Base-by-base conservation (phyloP, 2,329 filamentous ascomycete species). In the Biscogniauxia sp. region DNA sequence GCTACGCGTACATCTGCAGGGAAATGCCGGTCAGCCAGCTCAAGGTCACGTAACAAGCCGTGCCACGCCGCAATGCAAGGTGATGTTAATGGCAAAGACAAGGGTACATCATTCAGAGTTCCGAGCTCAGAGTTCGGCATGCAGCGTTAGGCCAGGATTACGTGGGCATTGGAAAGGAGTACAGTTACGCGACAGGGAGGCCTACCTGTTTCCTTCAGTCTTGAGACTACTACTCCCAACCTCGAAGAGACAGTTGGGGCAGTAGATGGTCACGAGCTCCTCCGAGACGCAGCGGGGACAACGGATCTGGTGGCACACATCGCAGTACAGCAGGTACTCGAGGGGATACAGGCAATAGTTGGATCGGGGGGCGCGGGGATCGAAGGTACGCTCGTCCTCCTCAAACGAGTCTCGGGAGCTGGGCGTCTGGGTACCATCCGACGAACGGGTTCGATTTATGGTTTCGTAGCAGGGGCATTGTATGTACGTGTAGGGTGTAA, bases 261-360 rank as follows among this genome's bases (percentile, higher is more conserved):
- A 99, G 77, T 92, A 99, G 82, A 93, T 97, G 57, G 92, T 95
- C 54, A 96, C 88, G 58, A 97, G 93, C 78, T 99, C 95, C 73
- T 99, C 95, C 54, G 89, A 86, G 57, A 96, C 91, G 72, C 95
- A 99, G 78, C 93, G 84, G 5, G 92, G 91, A 74, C 95, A 99
- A 68, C 95, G 90, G 64, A 98, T 96, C 76, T 97, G 90, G 74
- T 96, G 92, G 75, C 95, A 99, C 74, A 98, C 95, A 73, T 97
- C 94, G 80, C 95, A 99, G 79, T 96, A 99, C 50, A 98, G 84
- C 25, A 99, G 85, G 73, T 97, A 89, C 72, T 98, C 94, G 52
- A 97, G 87, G 0, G 95, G 94, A 72, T 94, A 97, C 32, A 99
- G 82, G 66, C 92, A 93, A 80, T 92, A 98, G 75, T 93, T 95